Base-by-base conservation (phyloP, 306 rosid genomes). In the Vicia sativa region DNA sequence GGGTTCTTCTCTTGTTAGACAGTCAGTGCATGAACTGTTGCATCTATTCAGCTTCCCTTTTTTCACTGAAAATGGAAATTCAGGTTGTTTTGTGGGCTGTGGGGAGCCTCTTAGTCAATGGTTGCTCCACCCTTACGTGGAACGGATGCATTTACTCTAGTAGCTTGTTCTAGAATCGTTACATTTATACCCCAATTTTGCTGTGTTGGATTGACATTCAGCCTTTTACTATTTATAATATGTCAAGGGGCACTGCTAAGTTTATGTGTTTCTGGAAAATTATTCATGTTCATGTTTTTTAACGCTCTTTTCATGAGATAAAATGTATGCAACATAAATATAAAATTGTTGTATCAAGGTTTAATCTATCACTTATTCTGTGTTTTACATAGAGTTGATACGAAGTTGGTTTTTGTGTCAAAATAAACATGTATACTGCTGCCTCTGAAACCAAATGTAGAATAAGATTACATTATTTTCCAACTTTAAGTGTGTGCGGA, bases 41-140 rank as follows among this genome's bases (percentile, higher is more conserved):
- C 75, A 67, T 19, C 35, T 86, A 28, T 92, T 88, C 69, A 81
- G 91, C 54, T 92, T 87, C 74, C 98, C 98, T 13, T 92, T 92
- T 65, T 87, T 86, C 76, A 87, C 91, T 0, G 96, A 92, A 76
- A 89, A 86, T 60, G 92, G 96, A 41, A 89, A 92, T 66, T 84
- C 96, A 1, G 98, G 96, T 42, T 92, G 98, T 64, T 92, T 90
- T 63, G 90, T 90, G 3, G 91, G 98, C 23, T 90, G 93, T 21
- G 96, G 98, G 26, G 96, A 90, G 81, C 91, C 98, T 49, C 96
- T 92, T 68, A 81, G 65, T 74, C 57, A 80, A 66, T 92, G 96
- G 98, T 75, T 92, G 77, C 86, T 70, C 62, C 93, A 92, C 59
- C 70, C 98, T 44, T 90, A 68, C 14, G 98, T 90, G 58, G 98